Percentiles rank a stretch among this genome's conserved stretches.
phyloP scores from a whole-genome alignment of 768 basidiomycete genomes.

The Leccinum boreale region DNA sequence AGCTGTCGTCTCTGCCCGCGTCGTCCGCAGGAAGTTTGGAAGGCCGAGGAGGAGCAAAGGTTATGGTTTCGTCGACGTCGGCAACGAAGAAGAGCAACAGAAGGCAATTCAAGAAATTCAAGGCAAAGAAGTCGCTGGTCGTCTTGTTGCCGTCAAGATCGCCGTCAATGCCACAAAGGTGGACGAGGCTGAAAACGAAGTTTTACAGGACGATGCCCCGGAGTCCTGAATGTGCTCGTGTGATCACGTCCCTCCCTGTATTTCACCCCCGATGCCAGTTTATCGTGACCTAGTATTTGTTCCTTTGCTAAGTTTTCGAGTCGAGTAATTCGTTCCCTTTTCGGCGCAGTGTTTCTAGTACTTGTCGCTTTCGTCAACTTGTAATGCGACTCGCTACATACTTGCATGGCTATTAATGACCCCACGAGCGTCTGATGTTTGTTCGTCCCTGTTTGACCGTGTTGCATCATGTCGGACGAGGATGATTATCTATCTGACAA shows the following conservation, averaged over 20 bases:
- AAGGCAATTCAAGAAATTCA: slow-evolving; percentile 86
- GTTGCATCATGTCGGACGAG: slow-evolving; percentile 55
- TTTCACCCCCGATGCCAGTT: slow-evolving; percentile 23
- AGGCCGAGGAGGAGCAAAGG: slow-evolving; percentile 89
- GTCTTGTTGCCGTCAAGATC: slow-evolving; percentile 89
- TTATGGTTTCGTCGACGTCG: slow-evolving; percentile 97
- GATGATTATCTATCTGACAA: slow-evolving; percentile 91
- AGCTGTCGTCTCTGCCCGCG: slow-evolving; percentile 78
- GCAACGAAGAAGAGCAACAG: slow-evolving; percentile 81
- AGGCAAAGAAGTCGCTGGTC: slow-evolving; percentile 84
- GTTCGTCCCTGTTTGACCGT: slow-evolving; percentile 4
- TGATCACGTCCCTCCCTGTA: slow-evolving; percentile 17
- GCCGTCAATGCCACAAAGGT: slow-evolving; percentile 81
- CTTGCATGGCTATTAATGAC: slow-evolving; percentile 30
- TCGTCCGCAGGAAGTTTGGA: slow-evolving; percentile 84
- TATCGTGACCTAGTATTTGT: slow-evolving; percentile 33
- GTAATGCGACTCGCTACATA: slow-evolving; percentile 25
- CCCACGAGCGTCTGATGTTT: slow-evolving; percentile 17
- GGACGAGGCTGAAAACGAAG: slow-evolving; percentile 46
- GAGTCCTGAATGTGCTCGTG: slow-evolving; percentile 19
- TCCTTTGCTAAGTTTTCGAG: slow-evolving; percentile 35
- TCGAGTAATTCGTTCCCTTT: slow-evolving; percentile 26
- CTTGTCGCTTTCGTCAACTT: slow-evolving; percentile 27
- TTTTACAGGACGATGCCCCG: slow-evolving; percentile 31
- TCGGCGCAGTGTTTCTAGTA: slow-evolving; percentile 41